Evolutionary conservation across 1,139 yeast species (phyloP), one percentile per base, ranked within the genome.

Genomic region (Taiozyma onychis): DNA sequence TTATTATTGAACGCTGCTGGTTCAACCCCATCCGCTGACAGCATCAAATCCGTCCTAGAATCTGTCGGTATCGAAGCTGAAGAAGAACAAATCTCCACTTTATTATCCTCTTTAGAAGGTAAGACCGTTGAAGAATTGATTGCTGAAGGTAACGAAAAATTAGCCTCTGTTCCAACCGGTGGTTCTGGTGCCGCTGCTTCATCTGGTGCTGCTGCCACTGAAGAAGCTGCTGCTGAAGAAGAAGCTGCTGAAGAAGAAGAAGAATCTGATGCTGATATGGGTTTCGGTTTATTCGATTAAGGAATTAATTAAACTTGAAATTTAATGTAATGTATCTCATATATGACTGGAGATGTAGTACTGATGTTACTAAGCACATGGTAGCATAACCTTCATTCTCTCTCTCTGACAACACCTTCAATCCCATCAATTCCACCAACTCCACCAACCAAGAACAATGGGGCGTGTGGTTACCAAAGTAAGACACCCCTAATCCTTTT

Each of bases 221-320:
- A 77, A 60, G 78, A 75, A 60, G 79, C 71, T 54, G 81, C 72
- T 55, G 87, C 71, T 57, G 86, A 74, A 56, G 85, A 74, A 60
- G 87, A 71, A 55, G 88, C 70, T 55, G 85, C 71, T 58, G 85
- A 73, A 66, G 87, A 73, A 62, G 85, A 74, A 64, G 80, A 74
- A 67, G 76, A 71, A 70, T 73, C 77, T 60, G 90, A 83, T 71
- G 85, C 78, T 67, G 93, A 84, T 74, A 85, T 86, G 91, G 93
- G 91, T 66, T 83, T 85, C 85, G 93, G 93, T 78, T 81, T 86
- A 75, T 86, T 86, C 82, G 95, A 85, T 77, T 86, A 85, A 75
- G 65, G 55, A 43, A 48, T 24, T 44, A 45, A 41, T 46, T 43
- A 45, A 45, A 42, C 43, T 49, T 39, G 37, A 41, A 28, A 32